Evolutionary conservation across 2,329 filamentous ascomycete species (phyloP).

Genomic region (Aschersonia sp.): DNA sequence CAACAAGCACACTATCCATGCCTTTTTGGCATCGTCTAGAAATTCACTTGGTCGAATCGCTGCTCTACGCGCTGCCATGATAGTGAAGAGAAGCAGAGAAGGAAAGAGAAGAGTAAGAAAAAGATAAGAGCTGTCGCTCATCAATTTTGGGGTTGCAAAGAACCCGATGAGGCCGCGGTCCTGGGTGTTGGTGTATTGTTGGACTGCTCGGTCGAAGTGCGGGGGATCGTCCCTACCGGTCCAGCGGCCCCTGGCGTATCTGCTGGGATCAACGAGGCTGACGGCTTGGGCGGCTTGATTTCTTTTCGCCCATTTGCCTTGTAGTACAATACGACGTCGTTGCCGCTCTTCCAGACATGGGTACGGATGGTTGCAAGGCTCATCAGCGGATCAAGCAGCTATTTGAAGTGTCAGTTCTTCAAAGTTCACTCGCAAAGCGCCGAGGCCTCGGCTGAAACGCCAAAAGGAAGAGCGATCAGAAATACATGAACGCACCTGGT

Average conservation of each 20-base stretch:
- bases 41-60: too few species aligned
- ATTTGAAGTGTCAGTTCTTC: not conserved
- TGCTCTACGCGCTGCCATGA: too few species aligned
- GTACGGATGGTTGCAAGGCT: slow-evolving; percentile 85
- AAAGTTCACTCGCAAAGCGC: not conserved
- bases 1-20: too few species aligned
- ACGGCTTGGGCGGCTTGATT: slow-evolving; percentile 15
- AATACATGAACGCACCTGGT: slow-evolving; percentile 47
- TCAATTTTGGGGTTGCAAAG: not conserved
- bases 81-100: too few species aligned
- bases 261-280: slow-evolving; percentile 6
- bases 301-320: slow-evolving; percentile 78
- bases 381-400: slow-evolving; percentile 67
- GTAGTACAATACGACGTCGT: slow-evolving; percentile 82
- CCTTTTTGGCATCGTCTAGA: too few species aligned
- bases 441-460: not conserved
- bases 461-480: not conserved
- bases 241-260: slow-evolving; percentile 9
- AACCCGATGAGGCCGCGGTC: not conserved
- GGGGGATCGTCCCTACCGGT: slow-evolving; percentile 6
- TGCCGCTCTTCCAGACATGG: slow-evolving; percentile 90
- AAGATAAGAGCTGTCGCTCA: not conserved
- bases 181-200: not conserved
- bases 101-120: not conserved
- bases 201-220: not conserved